phyloP scores from a whole-genome alignment of 1,139 yeast genomes.

The Debaryomycetaceae sp. region DNA sequence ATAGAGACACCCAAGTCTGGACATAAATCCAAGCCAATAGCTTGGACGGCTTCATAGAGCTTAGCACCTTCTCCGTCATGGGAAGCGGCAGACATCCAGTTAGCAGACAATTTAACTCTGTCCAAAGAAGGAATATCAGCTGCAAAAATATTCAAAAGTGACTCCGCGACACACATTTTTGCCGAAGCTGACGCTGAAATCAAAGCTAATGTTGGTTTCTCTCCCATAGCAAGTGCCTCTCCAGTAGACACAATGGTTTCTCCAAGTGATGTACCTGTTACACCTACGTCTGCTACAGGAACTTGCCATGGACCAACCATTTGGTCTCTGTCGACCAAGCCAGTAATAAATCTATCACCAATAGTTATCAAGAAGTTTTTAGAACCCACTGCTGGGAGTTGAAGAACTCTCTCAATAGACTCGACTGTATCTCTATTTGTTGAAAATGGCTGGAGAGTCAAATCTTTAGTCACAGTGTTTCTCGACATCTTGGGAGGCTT shows the following conservation, averaged over 20 bases:
- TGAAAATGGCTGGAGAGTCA: slow-evolving; percentile 49
- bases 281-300: slow-evolving; percentile 99
- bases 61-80: slow-evolving; percentile 96
- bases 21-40: slow-evolving; percentile 91
- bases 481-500: slow-evolving; percentile 96
- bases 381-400: slow-evolving; percentile 92
- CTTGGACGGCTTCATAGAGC: slow-evolving; percentile 94
- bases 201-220: slow-evolving; percentile 86
- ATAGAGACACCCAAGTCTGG: slow-evolving; percentile 89
- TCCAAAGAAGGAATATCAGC: slow-evolving; percentile 80
- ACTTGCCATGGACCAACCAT: slow-evolving; percentile 99
- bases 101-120: slow-evolving; percentile 85
- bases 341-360: slow-evolving; percentile 96
- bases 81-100: slow-evolving; percentile 99
- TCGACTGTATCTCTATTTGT: slow-evolving; percentile 44
- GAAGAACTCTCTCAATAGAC: slow-evolving; percentile 78
- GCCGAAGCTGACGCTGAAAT: slow-evolving; percentile 96
- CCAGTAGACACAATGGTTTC: slow-evolving; percentile 70
- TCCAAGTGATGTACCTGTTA: slow-evolving; percentile 88
- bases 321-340: slow-evolving; percentile 95
- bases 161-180: slow-evolving; percentile 94
- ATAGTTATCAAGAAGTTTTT: slow-evolving; percentile 93
- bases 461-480: slow-evolving; percentile 61
- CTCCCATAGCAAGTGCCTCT: slow-evolving; percentile 98
- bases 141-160: slow-evolving; percentile 82